Base-by-base conservation (phyloP, 1,284 basidiomycete species). In the Sphaerobolus stellatus region DNA sequence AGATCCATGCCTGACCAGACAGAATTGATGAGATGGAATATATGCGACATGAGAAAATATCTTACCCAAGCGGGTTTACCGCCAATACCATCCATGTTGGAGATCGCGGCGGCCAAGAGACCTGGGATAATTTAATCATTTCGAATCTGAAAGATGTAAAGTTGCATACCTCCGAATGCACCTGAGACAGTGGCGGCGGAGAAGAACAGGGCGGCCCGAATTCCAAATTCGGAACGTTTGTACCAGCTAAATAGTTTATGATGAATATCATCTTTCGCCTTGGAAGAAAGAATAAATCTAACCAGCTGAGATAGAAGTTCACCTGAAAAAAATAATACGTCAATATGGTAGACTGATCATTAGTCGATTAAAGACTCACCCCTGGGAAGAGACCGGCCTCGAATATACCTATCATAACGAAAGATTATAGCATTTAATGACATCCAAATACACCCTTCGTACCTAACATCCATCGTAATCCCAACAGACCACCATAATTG, bases 121-220 rank as follows among this genome's bases (percentile, higher is more conserved):
- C 41, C 50, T 47, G 22, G 14, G 22, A 46, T 16, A 18, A 24
- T 46, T 22, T 50, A 34, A 22, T 44, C 31, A 22, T 44, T 8
- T 48, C 16, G 41, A 20, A 22, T 50, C 18, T 24, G 46, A 56
- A 31, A 48, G 16, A 41, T 43, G 0, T 22, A n/a, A 14, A 8
- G 22, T 14, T 8, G 64, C 78, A 58, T 66, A 86, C 84, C 38
- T 83, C 84, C 47, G 59, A 88, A 88, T 18, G 86, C 86, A 18
- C 86, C 86, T 3, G 85, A 83, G 1, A 86, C 77, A 3, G 83
- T 86, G 0, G 86, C 85, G 7, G 85, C 85, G 0, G 86, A 86
- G 72, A 90, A 89, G 71, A 90, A 90, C 20, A 88, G 66, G 2
- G 87, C 85, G 11, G 83, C 79, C 25, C 82, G 68, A 45, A 81